Base-by-base conservation (phyloP, 495 filamentous ascomycete species). In the Evernia prunastri region DNA sequence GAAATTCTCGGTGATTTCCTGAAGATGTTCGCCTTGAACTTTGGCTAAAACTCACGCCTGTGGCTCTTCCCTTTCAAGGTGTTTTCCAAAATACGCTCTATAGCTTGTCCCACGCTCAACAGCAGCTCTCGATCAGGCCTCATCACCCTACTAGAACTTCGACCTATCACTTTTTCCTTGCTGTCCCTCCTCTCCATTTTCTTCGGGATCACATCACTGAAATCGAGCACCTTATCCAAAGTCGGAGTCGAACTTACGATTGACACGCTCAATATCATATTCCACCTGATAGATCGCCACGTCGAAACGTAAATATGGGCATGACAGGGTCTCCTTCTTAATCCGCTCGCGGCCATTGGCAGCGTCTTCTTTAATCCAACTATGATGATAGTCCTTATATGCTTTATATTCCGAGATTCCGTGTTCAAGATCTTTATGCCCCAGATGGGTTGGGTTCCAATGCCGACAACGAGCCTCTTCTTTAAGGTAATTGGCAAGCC, bases 1-100 rank as follows among this genome's bases (percentile, higher is more conserved):
- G 70, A 66, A n/a, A 57, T 61, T 53, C 64, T 72, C 4, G 45
- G 57, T 23, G 64, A 65, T 56, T 66, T 71, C 59, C 35, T 72
- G 4, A 61, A 64, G 27, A 69, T 69, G 56, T 57, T 70, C n/a
- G 58, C 67, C 35, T 49, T 35, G 42, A 39, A 36, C 10, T 35
- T 59, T 17, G 37, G 15, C 31, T 51, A 25, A 33, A 27, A 53
- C 10, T 7, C 43, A 47, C 20, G 43, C 10, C n/a, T n/a, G n/a
- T 47, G 20, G n/a, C 20, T 47, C 2, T 13, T 23, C 25, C n/a
- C 0, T 8, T 47, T 8, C 11, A 4, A n/a, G 23, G 43, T 13
- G 43, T 47, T 11, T 25, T 11, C 20, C 20, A 8, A 25, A 47
- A 1, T 3, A 47, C n/a, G 43, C 43, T 47, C 43, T 47, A 25